A percentile compares a stretch with the other conserved stretches of the same genome.
Conservation (phyloP, 139 green algal genomes). For the Tetradesmus lagerheimii region DNA sequence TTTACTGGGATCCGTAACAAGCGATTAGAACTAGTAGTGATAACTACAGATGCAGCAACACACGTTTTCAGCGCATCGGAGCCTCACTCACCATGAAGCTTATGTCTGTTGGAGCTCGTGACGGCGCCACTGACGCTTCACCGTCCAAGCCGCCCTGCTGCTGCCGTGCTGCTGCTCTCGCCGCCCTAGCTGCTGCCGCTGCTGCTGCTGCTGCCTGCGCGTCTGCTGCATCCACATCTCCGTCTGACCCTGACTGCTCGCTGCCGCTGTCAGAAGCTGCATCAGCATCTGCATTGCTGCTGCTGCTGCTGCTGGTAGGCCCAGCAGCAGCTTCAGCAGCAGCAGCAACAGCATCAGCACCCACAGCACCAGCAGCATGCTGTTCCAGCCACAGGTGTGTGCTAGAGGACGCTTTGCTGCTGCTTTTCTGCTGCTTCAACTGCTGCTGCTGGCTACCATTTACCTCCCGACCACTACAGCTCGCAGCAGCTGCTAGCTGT, state of each 20-base stretch:
- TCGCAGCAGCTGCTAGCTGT: neutral
- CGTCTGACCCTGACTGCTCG: neutral
- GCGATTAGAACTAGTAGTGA: too few relatives aligned
- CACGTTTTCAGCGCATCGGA: too few relatives aligned
- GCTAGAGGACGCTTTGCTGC: neutral
- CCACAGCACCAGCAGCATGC: conserved; percentile 8
- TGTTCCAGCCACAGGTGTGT: conserved; percentile 26
- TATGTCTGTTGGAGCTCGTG: conserved; percentile 14
- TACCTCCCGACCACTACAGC: neutral
- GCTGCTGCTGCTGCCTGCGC: neutral
- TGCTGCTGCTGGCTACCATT: conserved; percentile 23
- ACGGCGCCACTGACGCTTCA: neutral
- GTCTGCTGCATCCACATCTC: neutral
- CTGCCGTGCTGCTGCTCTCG: conserved; percentile 21
- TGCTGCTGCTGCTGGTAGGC: conserved; percentile 23
- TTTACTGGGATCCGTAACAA: too few relatives aligned
- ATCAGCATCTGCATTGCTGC: neutral
- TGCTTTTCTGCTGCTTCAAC: neutral
- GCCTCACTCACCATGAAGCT: conserved; percentile 34
- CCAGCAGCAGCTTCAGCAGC: conserved; percentile 20
- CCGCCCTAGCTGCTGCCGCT: neutral
- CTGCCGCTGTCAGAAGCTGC: neutral
- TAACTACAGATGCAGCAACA: too few relatives aligned
- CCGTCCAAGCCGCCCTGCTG: neutral
- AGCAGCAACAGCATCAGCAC: conserved; percentile 22